Conservation (phyloP, 2,329 filamentous ascomycete species). For the Sporothrix curviconia region DNA sequence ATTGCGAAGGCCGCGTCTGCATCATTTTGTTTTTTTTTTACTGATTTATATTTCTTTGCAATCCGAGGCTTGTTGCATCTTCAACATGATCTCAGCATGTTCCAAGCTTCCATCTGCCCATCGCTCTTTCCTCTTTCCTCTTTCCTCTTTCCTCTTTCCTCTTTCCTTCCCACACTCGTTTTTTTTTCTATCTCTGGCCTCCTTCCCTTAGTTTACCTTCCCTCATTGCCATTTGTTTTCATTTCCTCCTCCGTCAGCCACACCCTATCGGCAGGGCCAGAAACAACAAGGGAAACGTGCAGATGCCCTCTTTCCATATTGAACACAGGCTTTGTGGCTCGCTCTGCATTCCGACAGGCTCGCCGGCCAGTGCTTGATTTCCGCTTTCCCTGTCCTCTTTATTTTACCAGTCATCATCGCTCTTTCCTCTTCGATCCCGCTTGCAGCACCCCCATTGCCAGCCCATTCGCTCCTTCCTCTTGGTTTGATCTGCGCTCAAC, state of each 20-base stretch:
- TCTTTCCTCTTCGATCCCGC: not conserved
- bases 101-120: too few species aligned
- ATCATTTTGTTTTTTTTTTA: not conserved
- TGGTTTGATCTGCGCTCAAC: conserved; percentile 24
- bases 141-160: not conserved
- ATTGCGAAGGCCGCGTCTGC: too few species aligned
- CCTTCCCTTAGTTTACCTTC: too few species aligned
- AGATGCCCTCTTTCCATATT: not conserved
- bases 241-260: too few species aligned
- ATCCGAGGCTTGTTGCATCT: too few species aligned
- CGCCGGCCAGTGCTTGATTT: conserved; percentile 22
- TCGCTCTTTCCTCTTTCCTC: not conserved
- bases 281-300: not conserved
- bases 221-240: too few species aligned
- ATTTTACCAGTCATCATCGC: conserved; percentile 21
- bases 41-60: not conserved
- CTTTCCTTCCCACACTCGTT: conserved; percentile 4
- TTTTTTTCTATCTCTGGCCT: too few species aligned
- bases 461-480: not conserved
- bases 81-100: too few species aligned
- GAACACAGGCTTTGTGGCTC: not conserved
- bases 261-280: conserved; percentile 10
- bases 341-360: not conserved
- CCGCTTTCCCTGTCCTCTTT: conserved; percentile 20
- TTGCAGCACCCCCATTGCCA: not conserved